These are phyloP conservation scores for Hemisphaericaspora nanyangensis DNA, from an alignment of 805 yeast species.

Conservation along the genomic window DNA sequence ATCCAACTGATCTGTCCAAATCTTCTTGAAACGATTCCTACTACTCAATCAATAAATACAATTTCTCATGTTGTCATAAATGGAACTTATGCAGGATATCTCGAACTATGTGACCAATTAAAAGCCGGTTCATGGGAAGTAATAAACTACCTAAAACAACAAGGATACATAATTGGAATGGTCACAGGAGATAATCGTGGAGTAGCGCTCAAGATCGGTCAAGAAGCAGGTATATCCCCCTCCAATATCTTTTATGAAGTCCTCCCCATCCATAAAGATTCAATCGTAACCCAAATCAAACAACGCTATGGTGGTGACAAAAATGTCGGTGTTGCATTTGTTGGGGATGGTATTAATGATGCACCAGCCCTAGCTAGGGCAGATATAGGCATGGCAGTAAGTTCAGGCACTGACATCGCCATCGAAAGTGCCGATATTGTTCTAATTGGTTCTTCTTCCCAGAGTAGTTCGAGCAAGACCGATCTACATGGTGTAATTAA, in stretches of 20 bases:
- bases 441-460: slow-evolving; percentile 42
- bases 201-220: slow-evolving; percentile 64
- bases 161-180: slow-evolving; percentile 68
- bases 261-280: slow-evolving; percentile 73
- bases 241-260: slow-evolving; percentile 70
- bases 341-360: slow-evolving; percentile 98
- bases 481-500: slow-evolving; percentile 50
- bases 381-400: slow-evolving; percentile 85
- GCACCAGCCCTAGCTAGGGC: slow-evolving; percentile 93
- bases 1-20: slow-evolving; percentile 15
- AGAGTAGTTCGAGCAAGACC: slow-evolving; percentile 11
- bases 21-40: slow-evolving; percentile 1
- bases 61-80: slow-evolving; percentile 57
- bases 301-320: slow-evolving; percentile 29
- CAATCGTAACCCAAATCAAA: slow-evolving; percentile 58
- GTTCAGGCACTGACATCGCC: slow-evolving; percentile 93
- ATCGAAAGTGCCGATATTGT: slow-evolving; percentile 96
- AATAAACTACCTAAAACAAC: slow-evolving; percentile 47
- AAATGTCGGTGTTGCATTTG: slow-evolving; percentile 63
- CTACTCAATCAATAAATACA: slow-evolving; percentile 32
- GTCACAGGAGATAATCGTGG: slow-evolving; percentile 80
- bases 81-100: slow-evolving; percentile 54
- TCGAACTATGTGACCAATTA: slow-evolving; percentile 65
- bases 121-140: slow-evolving; percentile 64
- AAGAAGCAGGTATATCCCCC: slow-evolving; percentile 59